These are phyloP conservation scores for Leccinum subtestaceum DNA, from an alignment of 768 basidiomycete genomes.

Conservation along the genomic window DNA sequence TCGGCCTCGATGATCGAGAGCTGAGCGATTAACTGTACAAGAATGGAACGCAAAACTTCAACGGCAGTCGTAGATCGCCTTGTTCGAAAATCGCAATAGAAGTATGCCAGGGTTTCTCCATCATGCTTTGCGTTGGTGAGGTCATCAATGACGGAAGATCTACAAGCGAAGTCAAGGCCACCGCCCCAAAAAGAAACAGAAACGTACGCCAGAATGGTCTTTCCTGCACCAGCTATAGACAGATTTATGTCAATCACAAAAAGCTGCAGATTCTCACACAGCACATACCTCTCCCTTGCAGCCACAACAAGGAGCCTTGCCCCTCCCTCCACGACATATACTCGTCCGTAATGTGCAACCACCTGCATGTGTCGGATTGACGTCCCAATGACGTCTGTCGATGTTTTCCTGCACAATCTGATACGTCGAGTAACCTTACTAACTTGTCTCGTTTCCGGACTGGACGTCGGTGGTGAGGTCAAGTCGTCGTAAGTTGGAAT, in stretches of 20 bases:
- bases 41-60: constrained; percentile 19
- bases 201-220: neutral
- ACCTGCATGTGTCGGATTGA: no score
- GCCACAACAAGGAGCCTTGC: constrained; percentile 8
- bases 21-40: constrained; percentile 9
- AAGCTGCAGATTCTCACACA: no score
- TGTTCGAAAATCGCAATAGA: constrained; percentile 25
- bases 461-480: no score
- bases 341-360: no score
- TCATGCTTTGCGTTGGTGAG: neutral
- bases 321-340: no score
- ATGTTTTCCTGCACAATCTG: no score
- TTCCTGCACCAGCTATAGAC: neutral
- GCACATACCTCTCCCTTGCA: constrained; percentile 15
- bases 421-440: no score
- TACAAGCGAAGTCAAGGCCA: neutral
- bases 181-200: no score
- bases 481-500: no score
- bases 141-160: neutral
- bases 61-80: constrained; percentile 6
- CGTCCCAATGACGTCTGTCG: no score
- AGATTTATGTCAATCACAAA: neutral
- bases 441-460: no score
- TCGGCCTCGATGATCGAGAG: neutral
- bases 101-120: constrained; percentile 5